Evolutionary conservation across 2,329 filamentous ascomycete species (phyloP).

Genomic region (Ambrosiella cleistominuta): DNA sequence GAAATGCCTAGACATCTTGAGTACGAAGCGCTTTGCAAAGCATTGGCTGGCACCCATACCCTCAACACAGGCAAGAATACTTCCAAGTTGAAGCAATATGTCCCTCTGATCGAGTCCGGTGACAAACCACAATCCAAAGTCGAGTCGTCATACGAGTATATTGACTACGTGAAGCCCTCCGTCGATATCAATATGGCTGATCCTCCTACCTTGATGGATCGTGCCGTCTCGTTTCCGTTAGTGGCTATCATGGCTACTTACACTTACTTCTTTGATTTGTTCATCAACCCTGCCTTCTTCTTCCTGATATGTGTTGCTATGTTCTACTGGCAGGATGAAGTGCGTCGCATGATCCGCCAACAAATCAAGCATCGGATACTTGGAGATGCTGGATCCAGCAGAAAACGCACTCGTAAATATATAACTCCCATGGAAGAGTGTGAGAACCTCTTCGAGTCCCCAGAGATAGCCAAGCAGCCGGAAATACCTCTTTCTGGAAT

Average conservation of each 20-base stretch:
- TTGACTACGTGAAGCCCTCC: constrained; percentile 19
- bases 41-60: constrained; percentile 54
- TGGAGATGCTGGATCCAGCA: constrained; percentile 7
- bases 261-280: constrained; percentile 29
- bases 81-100: constrained; percentile 20
- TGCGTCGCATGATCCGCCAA: constrained; percentile 20
- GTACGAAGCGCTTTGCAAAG: constrained; percentile 35
- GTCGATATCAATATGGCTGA: constrained; percentile 17
- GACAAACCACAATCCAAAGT: constrained; percentile 14
- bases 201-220: constrained; percentile 29
- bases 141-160: constrained; percentile 18
- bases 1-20: constrained; percentile 19
- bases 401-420: constrained; percentile 9
- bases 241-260: constrained; percentile 20
- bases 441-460: constrained; percentile 6
- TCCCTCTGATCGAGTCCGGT: constrained; percentile 23
- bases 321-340: constrained; percentile 29
- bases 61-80: constrained; percentile 26
- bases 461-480: not conserved
- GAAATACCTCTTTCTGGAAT: not conserved
- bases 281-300: constrained; percentile 37
- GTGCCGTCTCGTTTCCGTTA: constrained; percentile 30
- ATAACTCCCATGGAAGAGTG: constrained; percentile 10
- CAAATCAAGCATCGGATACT: constrained; percentile 5
- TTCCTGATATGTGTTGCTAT: constrained; percentile 27